These are phyloP conservation scores for Scenedesmus sp. DNA, from an alignment of 163 green algal species.

Conservation along the genomic window DNA sequence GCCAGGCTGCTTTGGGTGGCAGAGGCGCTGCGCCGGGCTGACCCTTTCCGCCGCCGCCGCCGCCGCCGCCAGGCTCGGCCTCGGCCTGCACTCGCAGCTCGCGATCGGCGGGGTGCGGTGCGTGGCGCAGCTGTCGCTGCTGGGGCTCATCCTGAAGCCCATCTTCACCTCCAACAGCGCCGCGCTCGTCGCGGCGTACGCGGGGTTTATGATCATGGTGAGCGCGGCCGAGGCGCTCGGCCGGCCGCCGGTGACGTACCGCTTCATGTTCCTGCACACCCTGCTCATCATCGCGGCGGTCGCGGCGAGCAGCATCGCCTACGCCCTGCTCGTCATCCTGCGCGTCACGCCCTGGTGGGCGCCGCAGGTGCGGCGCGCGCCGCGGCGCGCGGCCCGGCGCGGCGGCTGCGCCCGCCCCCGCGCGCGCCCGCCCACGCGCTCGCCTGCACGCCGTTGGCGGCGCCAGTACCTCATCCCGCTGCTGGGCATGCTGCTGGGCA, in stretches of 20 bases:
- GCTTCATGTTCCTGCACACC: slow-evolving; percentile 40
- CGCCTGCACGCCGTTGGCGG: too few relatives aligned
- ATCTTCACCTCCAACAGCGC: slow-evolving; percentile 27
- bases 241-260: slow-evolving; percentile 22
- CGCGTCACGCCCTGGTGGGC: slow-evolving; percentile 67
- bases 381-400: too few relatives aligned
- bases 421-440: too few relatives aligned
- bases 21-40: too few relatives aligned
- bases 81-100: slow-evolving; percentile 38
- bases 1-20: neutral
- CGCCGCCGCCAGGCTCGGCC: neutral
- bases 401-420: too few relatives aligned
- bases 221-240: slow-evolving; percentile 34
- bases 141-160: slow-evolving; percentile 44
- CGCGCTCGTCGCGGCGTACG: slow-evolving; percentile 38
- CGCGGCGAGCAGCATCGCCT: slow-evolving; percentile 26
- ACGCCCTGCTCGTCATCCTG: slow-evolving; percentile 51
- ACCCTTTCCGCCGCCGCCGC: too few relatives aligned
- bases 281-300: slow-evolving; percentile 7
- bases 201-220: slow-evolving; percentile 42
- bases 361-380: too few relatives aligned
- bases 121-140: slow-evolving; percentile 33
- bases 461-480: slow-evolving; percentile 87
- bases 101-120: slow-evolving; percentile 29
- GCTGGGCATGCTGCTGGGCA: slow-evolving; percentile 89